Conservation (phyloP, 805 yeast genomes). For the Saccharomycopsis fibuligera region DNA sequence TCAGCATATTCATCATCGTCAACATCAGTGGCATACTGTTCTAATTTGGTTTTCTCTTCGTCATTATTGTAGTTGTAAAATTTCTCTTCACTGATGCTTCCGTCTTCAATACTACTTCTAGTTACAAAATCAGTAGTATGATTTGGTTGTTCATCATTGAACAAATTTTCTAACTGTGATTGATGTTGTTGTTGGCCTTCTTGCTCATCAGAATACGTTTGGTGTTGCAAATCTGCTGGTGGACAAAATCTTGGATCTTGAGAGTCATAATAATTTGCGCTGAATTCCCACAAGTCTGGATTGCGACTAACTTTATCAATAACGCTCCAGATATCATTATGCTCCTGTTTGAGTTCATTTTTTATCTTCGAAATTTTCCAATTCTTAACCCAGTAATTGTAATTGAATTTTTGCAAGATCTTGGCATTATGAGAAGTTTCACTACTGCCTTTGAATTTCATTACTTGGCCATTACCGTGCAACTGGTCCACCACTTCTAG, state of each 20-base stretch:
- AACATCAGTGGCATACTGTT: too few species aligned
- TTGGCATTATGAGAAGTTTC: neutral
- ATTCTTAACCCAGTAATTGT: constrained; percentile 3
- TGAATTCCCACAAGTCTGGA: constrained; percentile 13
- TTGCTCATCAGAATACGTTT: too few species aligned
- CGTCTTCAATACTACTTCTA: neutral
- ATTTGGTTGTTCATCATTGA: too few species aligned
- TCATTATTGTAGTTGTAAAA: neutral
- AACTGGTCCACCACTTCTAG: constrained; percentile 2
- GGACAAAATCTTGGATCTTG: neutral
- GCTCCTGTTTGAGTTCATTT: neutral
- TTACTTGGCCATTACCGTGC: neutral
- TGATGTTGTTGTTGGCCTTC: too few species aligned
- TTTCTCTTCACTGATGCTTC: neutral
- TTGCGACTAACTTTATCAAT: constrained; percentile 10
- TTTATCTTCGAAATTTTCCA: constrained; percentile 2
- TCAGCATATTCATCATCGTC: too few species aligned
- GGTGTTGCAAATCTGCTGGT: too few species aligned
- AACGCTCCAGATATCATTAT: constrained; percentile 16
- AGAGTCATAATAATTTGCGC: constrained; percentile 11
- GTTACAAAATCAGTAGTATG: too few species aligned
- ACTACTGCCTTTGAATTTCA: neutral
- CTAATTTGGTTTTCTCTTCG: too few species aligned
- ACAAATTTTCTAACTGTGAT: too few species aligned
- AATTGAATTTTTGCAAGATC: constrained; percentile 2